Evolutionary conservation across 2,329 filamentous ascomycete species (phyloP), one percentile per base, ranked within the genome.

Genomic region (Thyridium curvatum): DNA sequence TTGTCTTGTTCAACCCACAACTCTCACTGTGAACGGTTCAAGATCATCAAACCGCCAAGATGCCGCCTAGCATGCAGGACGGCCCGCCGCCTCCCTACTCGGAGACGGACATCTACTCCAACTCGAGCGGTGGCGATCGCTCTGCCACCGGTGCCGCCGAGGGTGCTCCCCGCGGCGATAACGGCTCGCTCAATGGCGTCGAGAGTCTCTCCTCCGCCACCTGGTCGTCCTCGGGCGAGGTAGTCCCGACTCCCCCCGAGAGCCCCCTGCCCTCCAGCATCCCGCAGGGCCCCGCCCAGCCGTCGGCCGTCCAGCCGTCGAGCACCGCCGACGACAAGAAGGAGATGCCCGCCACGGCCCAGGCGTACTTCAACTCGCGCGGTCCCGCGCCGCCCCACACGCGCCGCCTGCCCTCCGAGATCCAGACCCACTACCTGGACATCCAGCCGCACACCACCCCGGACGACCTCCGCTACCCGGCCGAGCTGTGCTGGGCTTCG

Each of bases 21-120:
- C 6, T 26, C 6, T 26, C 21, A 26, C 10, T 10, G 21, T 26
- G 10, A 26, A 26, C 21, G 21, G 10, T 26, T 26, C 21, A 26
- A 26, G 21, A 26, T 34, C 2, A 32, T 33, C 14, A 12, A n/a
- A n/a, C 42, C 42, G 47, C 18, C 32, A 56, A 55, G 53, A 36
- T 47, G 6, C 56, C 56, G 47, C 57, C 52, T 39, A 44, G 40
- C 12, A 49, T 56, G 26, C 57, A 65, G 40, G 62, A 71, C 42
- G 52, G 56, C 8, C 71, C 74, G 15, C 74, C 74, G 32, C 73
- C 74, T 4, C 75, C 76, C 6, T 79, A 79, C 48, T 68, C 68
- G 30, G 74, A 76, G 53, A 77, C 71, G 13, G 74, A 79, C 52
- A 66, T 74, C 30, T 74, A 68, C 57, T 75, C 71, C 12, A 61